A percentile compares a stretch with the other conserved stretches of the same genome.
Evolutionary conservation across 805 yeast species (phyloP).

Genomic region (Debaryomyces prosopidis): DNA sequence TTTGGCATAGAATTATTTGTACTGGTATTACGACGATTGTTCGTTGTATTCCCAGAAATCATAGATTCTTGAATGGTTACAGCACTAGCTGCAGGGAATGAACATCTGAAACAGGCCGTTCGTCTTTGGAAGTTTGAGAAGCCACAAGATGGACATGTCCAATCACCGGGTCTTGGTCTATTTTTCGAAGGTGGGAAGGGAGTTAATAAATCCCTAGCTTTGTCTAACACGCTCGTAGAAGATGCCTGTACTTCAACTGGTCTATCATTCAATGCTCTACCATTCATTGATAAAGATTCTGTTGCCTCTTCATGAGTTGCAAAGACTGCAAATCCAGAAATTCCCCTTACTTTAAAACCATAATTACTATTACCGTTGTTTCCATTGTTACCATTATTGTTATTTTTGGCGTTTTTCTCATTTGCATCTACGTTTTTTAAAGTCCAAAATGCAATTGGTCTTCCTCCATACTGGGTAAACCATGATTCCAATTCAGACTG

Average conservation of each 20-base stretch:
- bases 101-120: constrained; percentile 90
- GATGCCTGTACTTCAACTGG: constrained; percentile 87
- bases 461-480: constrained; percentile 84
- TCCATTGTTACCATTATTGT: constrained; percentile 1
- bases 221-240: constrained; percentile 71
- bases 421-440: constrained; percentile 53
- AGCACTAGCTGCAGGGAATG: constrained; percentile 80
- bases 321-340: constrained; percentile 84
- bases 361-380: constrained; percentile 25
- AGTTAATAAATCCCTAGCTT: constrained; percentile 76
- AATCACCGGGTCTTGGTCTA: constrained; percentile 94
- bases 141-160: constrained; percentile 98
- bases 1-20: constrained; percentile 6
- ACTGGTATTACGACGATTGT: constrained; percentile 10
- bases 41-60: constrained; percentile 23
- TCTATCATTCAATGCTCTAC: constrained; percentile 70
- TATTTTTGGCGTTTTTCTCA: constrained; percentile 9
- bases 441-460: constrained; percentile 90
- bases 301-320: constrained; percentile 83
- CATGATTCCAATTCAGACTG: constrained; percentile 88
- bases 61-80: constrained; percentile 68
- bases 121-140: constrained; percentile 93
- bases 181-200: constrained; percentile 86
- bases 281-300: constrained; percentile 76
- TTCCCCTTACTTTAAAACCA: constrained; percentile 35